Percentiles rank a stretch among this genome's conserved stretches.
Evolutionary conservation across 805 yeast species (phyloP).

Genomic region (Pichia cabralensis): DNA sequence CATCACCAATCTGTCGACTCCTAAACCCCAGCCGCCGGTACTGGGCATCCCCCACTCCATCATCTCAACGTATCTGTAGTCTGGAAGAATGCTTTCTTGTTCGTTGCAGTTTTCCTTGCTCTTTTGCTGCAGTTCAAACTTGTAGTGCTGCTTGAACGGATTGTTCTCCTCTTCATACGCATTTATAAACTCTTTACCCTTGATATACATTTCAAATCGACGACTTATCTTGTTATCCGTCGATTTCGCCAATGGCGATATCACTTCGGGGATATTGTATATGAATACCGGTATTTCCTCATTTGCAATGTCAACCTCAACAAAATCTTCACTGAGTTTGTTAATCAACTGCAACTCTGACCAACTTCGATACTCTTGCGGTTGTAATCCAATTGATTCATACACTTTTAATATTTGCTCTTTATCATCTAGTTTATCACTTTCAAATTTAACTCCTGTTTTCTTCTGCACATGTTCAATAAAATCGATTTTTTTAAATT

Average conservation of each 20-base stretch:
- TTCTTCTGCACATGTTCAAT: conserved; percentile 48
- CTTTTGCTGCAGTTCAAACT: conserved; percentile 51
- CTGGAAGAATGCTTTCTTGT: conserved; percentile 59
- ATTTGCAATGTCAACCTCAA: conserved; percentile 38
- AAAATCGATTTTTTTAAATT: conserved; percentile 48
- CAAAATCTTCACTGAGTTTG: conserved; percentile 26
- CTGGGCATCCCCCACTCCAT: conserved; percentile 97
- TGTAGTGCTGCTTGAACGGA: conserved; percentile 58
- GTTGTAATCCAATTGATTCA: not conserved
- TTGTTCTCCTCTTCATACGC: conserved; percentile 96
- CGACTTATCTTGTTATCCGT: conserved; percentile 13
- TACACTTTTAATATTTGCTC: not conserved
- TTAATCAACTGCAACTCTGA: conserved; percentile 19
- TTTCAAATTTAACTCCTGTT: conserved; percentile 30
- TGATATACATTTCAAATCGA: conserved; percentile 77
- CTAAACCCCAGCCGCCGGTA: conserved; percentile 97
- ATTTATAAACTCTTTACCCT: conserved; percentile 74
- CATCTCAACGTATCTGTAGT: conserved; percentile 55
- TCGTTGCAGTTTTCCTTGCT: conserved; percentile 43
- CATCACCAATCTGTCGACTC: conserved; percentile 85
- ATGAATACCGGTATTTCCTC: conserved; percentile 53
- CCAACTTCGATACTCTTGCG: too few relatives aligned
- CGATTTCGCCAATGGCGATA: conserved; percentile 87
- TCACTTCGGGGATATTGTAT: conserved; percentile 68
- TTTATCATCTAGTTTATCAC: not conserved